Evolutionary conservation across 352 stramenopile species (phyloP), one percentile per base, ranked within the genome.

Genomic region (Pythium dissimile): DNA sequence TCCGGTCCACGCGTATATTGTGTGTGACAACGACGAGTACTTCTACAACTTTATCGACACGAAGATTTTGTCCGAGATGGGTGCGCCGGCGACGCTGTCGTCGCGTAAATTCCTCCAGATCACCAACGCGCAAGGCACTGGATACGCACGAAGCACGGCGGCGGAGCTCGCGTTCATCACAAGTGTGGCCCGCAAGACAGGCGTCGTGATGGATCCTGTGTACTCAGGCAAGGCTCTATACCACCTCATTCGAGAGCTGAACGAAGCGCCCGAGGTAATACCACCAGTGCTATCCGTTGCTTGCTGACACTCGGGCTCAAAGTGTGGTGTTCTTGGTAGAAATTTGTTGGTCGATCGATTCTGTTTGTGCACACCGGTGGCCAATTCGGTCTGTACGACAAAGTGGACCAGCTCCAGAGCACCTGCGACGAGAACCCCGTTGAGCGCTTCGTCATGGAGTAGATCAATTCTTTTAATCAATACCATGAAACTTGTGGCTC

Each of bases 311-410:
- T 35, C 12, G 7, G 7, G 30, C 7, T 35, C 7, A 12, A 12
- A 24, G 35, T 13, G 41, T 15, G 11, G 5, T 39, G 39, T 34
- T 20, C 3, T 1, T 32, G 31, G 28, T 48, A 90, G 73, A 94
- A 89, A 79, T 94, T 94, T 39, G 70, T 68, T 30, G 85, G 85
- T 18, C 89, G 86, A 43, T 83, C 64, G 24, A 91, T 97, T 54
- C 54, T 97, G 8, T 97, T 97, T 62, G 81, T 95, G 50, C 91
- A 97, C 70, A 97, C 91, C 0, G 91, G 91, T 24, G 89, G 91
- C 7, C 82, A 92, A 45, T 89, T 98, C 37, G 89, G 92, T 6
- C 66, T 97, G 27, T 98, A 88, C 67, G 91, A 98, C 71, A 97
- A 97, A 64, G 79, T 72, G 15, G 65, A 84, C 58, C 76, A 91